Conservation (phyloP, 345 rosid species). For the Eucalyptus sideroxylon region DNA sequence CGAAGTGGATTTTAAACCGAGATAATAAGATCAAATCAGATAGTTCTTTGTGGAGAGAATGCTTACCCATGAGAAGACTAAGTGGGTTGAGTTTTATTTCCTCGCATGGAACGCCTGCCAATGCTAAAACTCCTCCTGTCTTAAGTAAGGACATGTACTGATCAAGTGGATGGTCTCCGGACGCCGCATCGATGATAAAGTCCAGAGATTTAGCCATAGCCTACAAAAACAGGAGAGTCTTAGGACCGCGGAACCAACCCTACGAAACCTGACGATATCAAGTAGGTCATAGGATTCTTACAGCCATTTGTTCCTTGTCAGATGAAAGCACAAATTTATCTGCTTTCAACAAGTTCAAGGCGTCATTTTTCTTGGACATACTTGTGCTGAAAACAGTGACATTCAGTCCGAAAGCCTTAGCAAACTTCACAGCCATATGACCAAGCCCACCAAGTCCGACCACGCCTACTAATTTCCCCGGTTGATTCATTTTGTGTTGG, state of each 20-base stretch:
- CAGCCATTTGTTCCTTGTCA: conserved; percentile 53
- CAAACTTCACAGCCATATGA: conserved; percentile 38
- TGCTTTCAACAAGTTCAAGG: conserved; percentile 14
- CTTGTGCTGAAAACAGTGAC: conserved; percentile 30
- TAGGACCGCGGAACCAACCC: neutral
- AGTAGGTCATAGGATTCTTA: neutral
- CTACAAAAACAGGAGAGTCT: conserved; percentile 6
- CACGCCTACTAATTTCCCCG: conserved; percentile 22
- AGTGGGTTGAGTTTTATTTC: conserved; percentile 17
- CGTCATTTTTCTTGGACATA: conserved; percentile 23
- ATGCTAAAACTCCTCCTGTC: conserved; percentile 12
- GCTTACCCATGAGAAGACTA: conserved; percentile 7
- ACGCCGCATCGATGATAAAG: conserved; percentile 72
- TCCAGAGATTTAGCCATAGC: conserved; percentile 46
- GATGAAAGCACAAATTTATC: conserved; percentile 21
- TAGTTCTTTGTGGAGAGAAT: neutral
- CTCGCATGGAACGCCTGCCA: conserved; percentile 13
- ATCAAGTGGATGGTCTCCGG: conserved; percentile 77
- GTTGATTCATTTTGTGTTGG: conserved; percentile 24
- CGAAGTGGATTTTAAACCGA: neutral
- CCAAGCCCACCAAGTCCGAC: conserved; percentile 41
- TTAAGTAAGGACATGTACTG: conserved; percentile 49
- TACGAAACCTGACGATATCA: neutral
- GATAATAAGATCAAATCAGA: neutral
- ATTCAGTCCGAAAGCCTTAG: conserved; percentile 26